Evolutionary conservation across 306 rosid species (phyloP), one percentile per base, ranked within the genome.

Genomic region (Ormosia emarginata): DNA sequence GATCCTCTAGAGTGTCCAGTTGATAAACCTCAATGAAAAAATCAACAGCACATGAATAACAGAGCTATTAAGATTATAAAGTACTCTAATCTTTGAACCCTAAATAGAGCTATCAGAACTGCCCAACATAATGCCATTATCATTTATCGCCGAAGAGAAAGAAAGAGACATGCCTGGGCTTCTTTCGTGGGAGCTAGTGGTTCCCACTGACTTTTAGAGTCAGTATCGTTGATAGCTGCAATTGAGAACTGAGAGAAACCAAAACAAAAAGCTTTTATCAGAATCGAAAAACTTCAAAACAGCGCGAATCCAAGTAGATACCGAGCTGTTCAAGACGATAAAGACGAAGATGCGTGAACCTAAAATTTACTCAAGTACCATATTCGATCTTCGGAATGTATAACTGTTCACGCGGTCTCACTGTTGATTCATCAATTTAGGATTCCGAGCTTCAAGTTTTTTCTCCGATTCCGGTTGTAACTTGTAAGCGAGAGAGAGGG

Each of bases 171-270:
- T 86, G 78, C 99, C 98, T 89, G 99, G 36, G 98, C 98, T 87
- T 95, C 99, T 90, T 95, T 93, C 53, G 99, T 95, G 2, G 99
- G 99, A 64, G 98, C 99, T 71, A 93, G 84, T 30, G 98, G 99
- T 75, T 95, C 94, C 99, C 99, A 95, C 52, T 86, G 88, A 68
- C 81, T 88, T 90, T 78, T 89, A 63, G 97, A 79, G 47, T 92
- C 94, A 1, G 97, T 89, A 36, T 95, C 99, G 79, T 95, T 95
- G 87, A 95, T 95, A 41, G 99, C 99, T 55, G 99, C 87, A 84
- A 93, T 93, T 75, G 99, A 92, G 85, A 95, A 95, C 99, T 95
- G 90, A 57, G 43, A 30, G 57, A 70, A 61, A 63, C 11, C 24
- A 36, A 62, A 59, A 4, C 7, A 10, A 34, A 13, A n/a, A 64